Evolutionary conservation across 495 filamentous ascomycete species (phyloP).

Genomic region (Haplographium delicatum): DNA sequence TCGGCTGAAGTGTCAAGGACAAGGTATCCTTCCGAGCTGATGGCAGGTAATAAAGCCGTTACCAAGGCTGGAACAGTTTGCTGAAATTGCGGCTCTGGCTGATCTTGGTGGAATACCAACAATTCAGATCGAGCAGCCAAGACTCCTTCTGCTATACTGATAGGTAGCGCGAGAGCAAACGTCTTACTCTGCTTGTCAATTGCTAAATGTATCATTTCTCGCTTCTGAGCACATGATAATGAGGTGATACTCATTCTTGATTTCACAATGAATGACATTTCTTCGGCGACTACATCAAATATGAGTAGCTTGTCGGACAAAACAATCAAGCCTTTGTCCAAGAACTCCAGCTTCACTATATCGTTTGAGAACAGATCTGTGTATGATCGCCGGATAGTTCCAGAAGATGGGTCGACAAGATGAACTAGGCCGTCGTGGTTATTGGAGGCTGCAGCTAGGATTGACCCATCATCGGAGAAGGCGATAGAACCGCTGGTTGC

Average conservation of each 20-base stretch:
- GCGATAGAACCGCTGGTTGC: constrained; percentile 48
- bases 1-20: constrained; percentile 54
- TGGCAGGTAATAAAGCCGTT: constrained; percentile 47
- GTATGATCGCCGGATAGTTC: constrained; percentile 46
- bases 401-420: constrained; percentile 55
- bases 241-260: constrained; percentile 31
- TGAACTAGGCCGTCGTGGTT: constrained; percentile 45
- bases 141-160: constrained; percentile 6
- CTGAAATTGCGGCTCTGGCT: constrained; percentile 42
- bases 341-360: constrained; percentile 50
- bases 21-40: constrained; percentile 53
- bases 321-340: constrained; percentile 56
- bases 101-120: constrained; percentile 48
- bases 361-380: constrained; percentile 49
- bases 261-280: constrained; percentile 43
- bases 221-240: constrained; percentile 29
- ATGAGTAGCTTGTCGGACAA: constrained; percentile 58
- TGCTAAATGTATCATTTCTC: constrained; percentile 51
- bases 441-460: constrained; percentile 58
- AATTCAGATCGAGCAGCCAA: constrained; percentile 38
- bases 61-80: constrained; percentile 42
- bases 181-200: constrained; percentile 48
- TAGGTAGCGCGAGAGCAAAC: constrained; percentile 53
- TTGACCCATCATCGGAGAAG: constrained; percentile 84
- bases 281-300: constrained; percentile 61